Evolutionary conservation across 1,284 basidiomycete species (phyloP).

Genomic region (Sporisorium iseilematis-ciliati): DNA sequence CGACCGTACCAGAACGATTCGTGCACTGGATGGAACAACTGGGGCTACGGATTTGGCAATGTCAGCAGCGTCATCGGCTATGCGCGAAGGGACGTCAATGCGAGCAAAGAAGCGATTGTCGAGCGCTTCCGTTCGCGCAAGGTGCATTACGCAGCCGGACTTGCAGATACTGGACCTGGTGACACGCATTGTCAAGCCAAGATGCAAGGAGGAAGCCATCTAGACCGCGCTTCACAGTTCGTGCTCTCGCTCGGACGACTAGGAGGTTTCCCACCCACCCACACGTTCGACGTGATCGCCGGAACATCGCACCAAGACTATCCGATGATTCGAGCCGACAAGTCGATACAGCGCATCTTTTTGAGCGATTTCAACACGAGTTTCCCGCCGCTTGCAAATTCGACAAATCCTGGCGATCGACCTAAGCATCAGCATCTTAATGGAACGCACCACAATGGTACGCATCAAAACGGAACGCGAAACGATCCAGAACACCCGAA

Average conservation of each 20-base stretch:
- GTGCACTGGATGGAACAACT: conserved; percentile 33
- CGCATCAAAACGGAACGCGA: conserved; percentile 9
- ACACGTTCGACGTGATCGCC: conserved; percentile 58
- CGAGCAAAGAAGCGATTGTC: conserved; percentile 44
- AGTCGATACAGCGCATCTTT: conserved; percentile 58
- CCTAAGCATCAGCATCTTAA: conserved; percentile 15
- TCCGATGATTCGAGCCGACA: conserved; percentile 61
- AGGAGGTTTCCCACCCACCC: conserved; percentile 52
- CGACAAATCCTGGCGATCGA: conserved; percentile 54
- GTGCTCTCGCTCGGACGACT: conserved; percentile 40
- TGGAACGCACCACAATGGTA: background rate
- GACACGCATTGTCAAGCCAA: conserved; percentile 63
- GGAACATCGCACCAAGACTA: conserved; percentile 67
- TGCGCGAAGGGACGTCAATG: conserved; percentile 55
- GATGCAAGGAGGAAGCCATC: conserved; percentile 62
- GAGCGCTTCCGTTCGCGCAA: conserved; percentile 52
- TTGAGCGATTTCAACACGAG: conserved; percentile 47
- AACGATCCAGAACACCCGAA: conserved; percentile 22
- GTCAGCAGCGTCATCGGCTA: conserved; percentile 43
- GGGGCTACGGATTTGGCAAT: conserved; percentile 62
- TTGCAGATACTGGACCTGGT: conserved; percentile 63
- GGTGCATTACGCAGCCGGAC: conserved; percentile 57
- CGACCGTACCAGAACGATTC: conserved; percentile 45
- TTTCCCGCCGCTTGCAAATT: conserved; percentile 37
- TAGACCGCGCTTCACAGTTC: conserved; percentile 63